phyloP scores from a whole-genome alignment of 805 yeast genomes.

The Naumovozyma castellii region DNA sequence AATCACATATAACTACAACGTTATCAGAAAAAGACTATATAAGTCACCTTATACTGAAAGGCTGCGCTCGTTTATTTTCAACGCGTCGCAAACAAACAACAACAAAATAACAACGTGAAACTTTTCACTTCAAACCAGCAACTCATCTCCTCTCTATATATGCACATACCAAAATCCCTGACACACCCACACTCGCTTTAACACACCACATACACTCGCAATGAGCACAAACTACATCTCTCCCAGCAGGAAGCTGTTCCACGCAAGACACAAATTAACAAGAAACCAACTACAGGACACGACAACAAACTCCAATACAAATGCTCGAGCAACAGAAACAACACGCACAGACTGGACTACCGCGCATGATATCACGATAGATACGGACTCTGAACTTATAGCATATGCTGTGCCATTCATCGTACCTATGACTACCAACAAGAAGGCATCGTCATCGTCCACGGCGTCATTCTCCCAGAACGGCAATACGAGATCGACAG shows the following conservation, averaged over 20 bases:
- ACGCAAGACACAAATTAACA: slow-evolving; percentile 11
- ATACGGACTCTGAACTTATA: slow-evolving; percentile 6
- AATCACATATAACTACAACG: no score
- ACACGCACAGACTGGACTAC: slow-evolving; percentile 8
- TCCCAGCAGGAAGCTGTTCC: slow-evolving; percentile 12
- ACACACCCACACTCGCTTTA: no score
- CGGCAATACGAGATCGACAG: slow-evolving; percentile 1
- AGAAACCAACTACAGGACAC: slow-evolving; percentile 11
- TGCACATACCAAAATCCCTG: no score
- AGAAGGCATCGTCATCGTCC: not conserved
- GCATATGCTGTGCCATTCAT: slow-evolving; percentile 10
- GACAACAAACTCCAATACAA: no score
- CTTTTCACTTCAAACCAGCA: no score
- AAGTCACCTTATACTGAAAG: no score
- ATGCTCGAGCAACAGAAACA: no score
- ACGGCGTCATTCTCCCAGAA: not conserved
- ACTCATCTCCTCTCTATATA: no score
- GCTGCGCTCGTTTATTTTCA: no score
- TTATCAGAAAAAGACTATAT: no score
- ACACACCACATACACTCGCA: not conserved
- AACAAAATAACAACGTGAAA: no score
- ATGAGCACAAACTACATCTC: slow-evolving; percentile 5
- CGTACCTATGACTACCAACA: slow-evolving; percentile 4
- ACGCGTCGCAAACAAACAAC: no score
- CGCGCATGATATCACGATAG: slow-evolving; percentile 9